Evolutionary conservation across 73 alveolate genomes (phyloP), one percentile per base, ranked within the genome.

Genomic region (Tetrahymena elliotti): DNA sequence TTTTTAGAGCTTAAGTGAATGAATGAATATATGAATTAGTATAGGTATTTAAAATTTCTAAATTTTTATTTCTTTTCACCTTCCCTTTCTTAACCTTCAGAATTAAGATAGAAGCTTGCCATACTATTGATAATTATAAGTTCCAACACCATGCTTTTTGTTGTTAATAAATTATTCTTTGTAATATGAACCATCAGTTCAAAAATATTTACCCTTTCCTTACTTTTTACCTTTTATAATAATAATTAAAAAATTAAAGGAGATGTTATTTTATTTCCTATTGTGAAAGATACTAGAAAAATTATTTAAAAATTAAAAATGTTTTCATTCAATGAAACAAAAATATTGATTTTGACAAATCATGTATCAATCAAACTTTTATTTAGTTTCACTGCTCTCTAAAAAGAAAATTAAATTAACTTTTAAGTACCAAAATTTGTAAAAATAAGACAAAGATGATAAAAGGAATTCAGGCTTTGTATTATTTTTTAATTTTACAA

Each of bases 91-190:
- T 94, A 94, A 33, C 97, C 97, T 52, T 95, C 83, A 33, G 96
- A 93, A 24, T 94, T 95, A 82, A 96, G 93, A 95, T 97, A 97
- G 39, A 95, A 52, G 22, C 99, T 98, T 54, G 11, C 99, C 99
- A 94, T 97, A 98, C 84, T 97, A 95, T 88, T 97, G 94, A 96
- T 93, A 94, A 24, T 37, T 47, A 33, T 84, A 94, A 47, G 83
- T 33, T 27, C 96, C 96, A 31, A n/a, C 35, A 6, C 96, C 96
- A 53, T 94, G 40, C 3, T 54, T 94, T 39, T 94, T 94, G 83
- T 94, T 94, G 52, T 94, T 93, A 31, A 33, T 39, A 93, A 94
- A 94, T 33, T 88, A 84, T 12, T 95, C 96, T 15, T 94, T 95
- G 83, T 94, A 94, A 33, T 27, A 31, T 6, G 96, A 94, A 33